Base-by-base conservation (phyloP, 192 early-diverging fungal genomes). In the Mortierella antarctica region DNA sequence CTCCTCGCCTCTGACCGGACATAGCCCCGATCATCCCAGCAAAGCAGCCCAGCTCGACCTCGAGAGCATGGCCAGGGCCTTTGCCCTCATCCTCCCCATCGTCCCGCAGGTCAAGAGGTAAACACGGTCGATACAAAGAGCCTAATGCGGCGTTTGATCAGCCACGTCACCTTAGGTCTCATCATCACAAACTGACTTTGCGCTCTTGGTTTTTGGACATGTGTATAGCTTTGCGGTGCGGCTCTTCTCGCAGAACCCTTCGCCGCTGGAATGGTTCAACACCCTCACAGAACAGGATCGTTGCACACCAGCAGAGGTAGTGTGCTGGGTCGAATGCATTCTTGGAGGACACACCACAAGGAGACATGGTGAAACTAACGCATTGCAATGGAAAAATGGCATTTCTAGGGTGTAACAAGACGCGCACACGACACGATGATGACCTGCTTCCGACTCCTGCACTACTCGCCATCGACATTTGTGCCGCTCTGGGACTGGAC, bases 41-140 rank as follows among this genome's bases (percentile, higher is more conserved):
- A 62, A 62, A 21, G 63, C 12, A 41, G 62, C 66, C 14, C 54
- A 65, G 45, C 54, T 55, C 40, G 82, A 75, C 54, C 55, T 84
- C 20, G 61, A 84, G 62, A 46, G 65, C 48, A 68, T 87, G 71
- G 82, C 87, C 71, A 71, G 71, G 67, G 91, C 93, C 1, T 88
- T 91, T 46, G 88, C 89, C 40, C 20, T 84, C 40, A 82, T 94
- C 57, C 73, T 93, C 39, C 86, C 89, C 11, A 89, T 90, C 21
- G 85, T 91, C 48, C 94, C 94, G 44, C 94, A 96, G 75, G 80
- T 93, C 13, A 83, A 85, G 65, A 87, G 91, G 84, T 88, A 91
- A 56, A 70, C 31, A 49, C 10, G 8, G 6, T 1, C 12, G 59
- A 0, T 23, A 31, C 31, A 31, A 31, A 31, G 3, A 31, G 31